These are phyloP conservation scores for Solanum sitiens DNA, from an alignment of 257 asterid genomes.

Conservation along the genomic window DNA sequence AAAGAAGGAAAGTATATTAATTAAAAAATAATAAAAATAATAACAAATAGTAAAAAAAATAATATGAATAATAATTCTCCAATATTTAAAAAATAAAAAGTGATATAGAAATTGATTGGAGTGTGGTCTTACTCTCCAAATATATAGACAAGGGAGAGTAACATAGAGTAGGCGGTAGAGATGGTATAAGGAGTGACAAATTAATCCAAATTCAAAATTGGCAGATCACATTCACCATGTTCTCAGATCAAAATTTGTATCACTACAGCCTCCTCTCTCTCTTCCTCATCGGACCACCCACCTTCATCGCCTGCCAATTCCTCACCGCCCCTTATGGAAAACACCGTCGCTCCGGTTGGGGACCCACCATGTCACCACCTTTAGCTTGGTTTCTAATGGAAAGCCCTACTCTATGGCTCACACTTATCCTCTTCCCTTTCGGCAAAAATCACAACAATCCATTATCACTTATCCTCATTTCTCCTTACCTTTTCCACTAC, in stretches of 20 bases:
- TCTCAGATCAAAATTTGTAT: slow-evolving; percentile 28
- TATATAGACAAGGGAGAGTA: too few species aligned
- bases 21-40: too few species aligned
- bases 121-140: too few species aligned
- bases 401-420: slow-evolving; percentile 63
- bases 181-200: not conserved
- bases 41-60: too few species aligned
- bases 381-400: slow-evolving; percentile 66
- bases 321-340: slow-evolving; percentile 65
- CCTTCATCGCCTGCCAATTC: slow-evolving; percentile 42
- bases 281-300: slow-evolving; percentile 32
- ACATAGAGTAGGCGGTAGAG: too few species aligned
- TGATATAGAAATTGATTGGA: too few species aligned
- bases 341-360: slow-evolving; percentile 63
- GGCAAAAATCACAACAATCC: slow-evolving; percentile 35
- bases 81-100: too few species aligned
- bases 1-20: too few species aligned
- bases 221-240: slow-evolving; percentile 7
- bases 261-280: slow-evolving; percentile 18
- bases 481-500: slow-evolving; percentile 51
- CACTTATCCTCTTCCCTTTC: slow-evolving; percentile 44
- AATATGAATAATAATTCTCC: too few species aligned
- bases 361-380: slow-evolving; percentile 47
- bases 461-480: slow-evolving; percentile 31
- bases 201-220: not conserved